Base-by-base conservation (phyloP, 2,329 filamentous ascomycete genomes). In the Pseudocercospora pini-densiflorae region DNA sequence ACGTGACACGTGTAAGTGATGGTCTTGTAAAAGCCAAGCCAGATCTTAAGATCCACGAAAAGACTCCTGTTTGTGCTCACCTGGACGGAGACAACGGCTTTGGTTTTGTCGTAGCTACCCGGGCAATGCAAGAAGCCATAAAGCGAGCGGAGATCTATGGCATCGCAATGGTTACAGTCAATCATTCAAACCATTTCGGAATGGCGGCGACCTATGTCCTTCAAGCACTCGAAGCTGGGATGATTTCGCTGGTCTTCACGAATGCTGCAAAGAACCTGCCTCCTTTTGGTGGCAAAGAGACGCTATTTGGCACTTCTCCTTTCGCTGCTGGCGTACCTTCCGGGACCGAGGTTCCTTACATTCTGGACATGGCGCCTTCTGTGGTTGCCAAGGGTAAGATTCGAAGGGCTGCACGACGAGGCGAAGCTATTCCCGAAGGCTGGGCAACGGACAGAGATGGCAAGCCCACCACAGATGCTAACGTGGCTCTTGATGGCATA, bases 151-250 rank as follows among this genome's bases (percentile, higher is more conserved):
- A 81, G n/a, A 76, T 78, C 0, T 87, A 84, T 71, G 91, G 91
- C 6, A 90, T 94, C 69, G 91, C 91, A 31, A 88, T 94, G 85
- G 89, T 90, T 0, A 87, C 86, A 62, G 83, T 93, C 73, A 90
- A 88, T 76, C 89, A 90, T 77, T 91, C 88, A 36, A 93, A 93
- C 72, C 91, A 94, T 77, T 93, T 91, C 72, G 92, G 92, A 62
- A 94, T 94, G 91, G 86, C 85, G 2, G 91, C 91, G 0, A 93
- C 90, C 89, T 75, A 92, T 0, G 90, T 93, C 10, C 88, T 92
- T 75, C 88, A 92, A 78, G 92, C 90, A 0, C 77, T 93, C 12
- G 89, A 93, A 63, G 88, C 86, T 0, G 82, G 81, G 1, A 86
- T 85, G 73, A 88, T 88, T 75, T 88, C 86, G 16, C 77, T 84